phyloP scores from a whole-genome alignment of 1,139 yeast genomes.

The Arxiozyma telluris region DNA sequence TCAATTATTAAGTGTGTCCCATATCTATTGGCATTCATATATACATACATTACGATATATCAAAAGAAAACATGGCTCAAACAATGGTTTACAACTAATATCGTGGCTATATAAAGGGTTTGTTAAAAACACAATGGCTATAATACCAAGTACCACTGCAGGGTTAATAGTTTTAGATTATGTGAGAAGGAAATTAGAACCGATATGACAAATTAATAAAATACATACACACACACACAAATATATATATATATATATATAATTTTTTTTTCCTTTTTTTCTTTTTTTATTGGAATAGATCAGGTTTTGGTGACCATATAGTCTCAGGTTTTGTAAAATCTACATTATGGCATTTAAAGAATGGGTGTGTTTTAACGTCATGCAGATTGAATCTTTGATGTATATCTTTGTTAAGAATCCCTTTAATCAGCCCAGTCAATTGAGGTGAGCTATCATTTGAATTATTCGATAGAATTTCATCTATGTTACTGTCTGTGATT shows the following conservation, averaged over 20 bases:
- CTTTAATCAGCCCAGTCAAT: slow-evolving; percentile 60
- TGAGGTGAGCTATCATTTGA: slow-evolving; percentile 31
- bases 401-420: slow-evolving; percentile 58
- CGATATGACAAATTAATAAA: slow-evolving; percentile 20
- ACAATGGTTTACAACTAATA: slow-evolving; percentile 49
- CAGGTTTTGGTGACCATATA: slow-evolving; percentile 59
- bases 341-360: slow-evolving; percentile 63
- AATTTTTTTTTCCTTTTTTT: too few relatives aligned
- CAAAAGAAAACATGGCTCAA: slow-evolving; percentile 37
- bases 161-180: slow-evolving; percentile 81
- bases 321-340: slow-evolving; percentile 58
- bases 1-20: slow-evolving; percentile 13
- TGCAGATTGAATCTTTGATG: slow-evolving; percentile 56
- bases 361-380: slow-evolving; percentile 74
- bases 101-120: slow-evolving; percentile 75
- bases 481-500: slow-evolving; percentile 59
- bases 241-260: too few relatives aligned
- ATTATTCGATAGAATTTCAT: neutral
- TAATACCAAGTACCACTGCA: slow-evolving; percentile 80
- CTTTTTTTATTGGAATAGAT: slow-evolving; percentile 43
- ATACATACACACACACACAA: slow-evolving; percentile 27
- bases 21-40: slow-evolving; percentile 53
- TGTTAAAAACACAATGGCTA: slow-evolving; percentile 57
- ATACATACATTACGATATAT: slow-evolving; percentile 61
- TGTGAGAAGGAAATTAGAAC: slow-evolving; percentile 39